Evolutionary conservation across 192 early-diverging fungal genomes (phyloP).

Genomic region (Podila horticola): DNA sequence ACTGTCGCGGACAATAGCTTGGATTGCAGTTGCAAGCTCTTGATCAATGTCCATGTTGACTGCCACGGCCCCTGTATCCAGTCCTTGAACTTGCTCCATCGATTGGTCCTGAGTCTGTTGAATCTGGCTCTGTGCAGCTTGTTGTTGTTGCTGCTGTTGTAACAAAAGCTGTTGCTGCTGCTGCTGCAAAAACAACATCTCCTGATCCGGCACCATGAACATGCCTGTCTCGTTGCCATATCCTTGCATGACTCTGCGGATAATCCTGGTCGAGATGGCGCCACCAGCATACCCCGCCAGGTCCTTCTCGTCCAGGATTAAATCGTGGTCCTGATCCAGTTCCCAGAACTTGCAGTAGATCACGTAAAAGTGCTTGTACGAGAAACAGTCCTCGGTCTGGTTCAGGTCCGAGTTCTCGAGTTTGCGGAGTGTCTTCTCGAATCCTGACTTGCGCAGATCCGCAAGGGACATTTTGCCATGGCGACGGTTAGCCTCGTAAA

Average conservation of each 20-base stretch:
- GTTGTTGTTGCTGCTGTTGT: conserved; percentile 5
- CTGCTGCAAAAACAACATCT: conserved; percentile 20
- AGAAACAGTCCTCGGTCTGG: conserved; percentile 86
- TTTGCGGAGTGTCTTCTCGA: conserved; percentile 68
- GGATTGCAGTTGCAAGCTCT: background rate
- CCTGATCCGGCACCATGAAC: conserved; percentile 45
- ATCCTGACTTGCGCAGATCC: conserved; percentile 76
- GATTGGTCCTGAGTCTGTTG: too few species aligned
- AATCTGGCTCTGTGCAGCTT: too few species aligned
- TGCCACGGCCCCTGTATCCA: background rate
- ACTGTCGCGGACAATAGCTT: background rate
- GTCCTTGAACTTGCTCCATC: too few species aligned
- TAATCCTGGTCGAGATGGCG: conserved; percentile 73
- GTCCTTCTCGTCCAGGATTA: conserved; percentile 75
- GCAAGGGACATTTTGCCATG: conserved; percentile 78
- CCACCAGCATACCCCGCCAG: conserved; percentile 79
- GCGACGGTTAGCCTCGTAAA: conserved; percentile 76
- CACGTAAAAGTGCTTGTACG: conserved; percentile 98
- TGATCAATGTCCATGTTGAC: background rate
- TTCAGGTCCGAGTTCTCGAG: conserved; percentile 68
- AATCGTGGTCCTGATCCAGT: conserved; percentile 90
- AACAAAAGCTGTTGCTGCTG: conserved; percentile 39
- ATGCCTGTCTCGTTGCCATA: conserved; percentile 67
- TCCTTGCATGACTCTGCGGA: conserved; percentile 77
- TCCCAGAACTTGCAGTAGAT: conserved; percentile 98